phyloP scores from a whole-genome alignment of 2,329 filamentous ascomycete species.

The Epichloe scottii region DNA sequence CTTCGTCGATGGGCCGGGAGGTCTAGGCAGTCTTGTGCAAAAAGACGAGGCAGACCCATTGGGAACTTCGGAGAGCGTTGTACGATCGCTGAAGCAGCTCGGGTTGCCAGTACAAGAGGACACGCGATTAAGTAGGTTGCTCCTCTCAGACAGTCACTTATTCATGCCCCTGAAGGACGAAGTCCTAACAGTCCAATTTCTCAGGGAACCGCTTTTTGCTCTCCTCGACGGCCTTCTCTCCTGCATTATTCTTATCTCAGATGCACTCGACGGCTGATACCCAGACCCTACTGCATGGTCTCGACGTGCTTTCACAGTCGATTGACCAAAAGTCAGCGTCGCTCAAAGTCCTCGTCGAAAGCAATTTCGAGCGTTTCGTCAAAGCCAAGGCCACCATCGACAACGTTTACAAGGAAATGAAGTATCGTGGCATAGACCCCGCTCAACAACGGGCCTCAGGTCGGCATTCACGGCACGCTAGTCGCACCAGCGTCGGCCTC shows the following conservation, averaged over 20 bases:
- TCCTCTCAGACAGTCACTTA: slow-evolving; percentile 12
- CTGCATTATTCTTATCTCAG: slow-evolving; percentile 81
- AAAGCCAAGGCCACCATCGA: slow-evolving; percentile 96
- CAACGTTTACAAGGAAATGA: slow-evolving; percentile 98
- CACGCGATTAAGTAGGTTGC: slow-evolving; percentile 51
- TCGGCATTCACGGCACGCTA: slow-evolving; percentile 54
- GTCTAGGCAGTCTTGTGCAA: slow-evolving; percentile 66
- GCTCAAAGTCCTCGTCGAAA: slow-evolving; percentile 89
- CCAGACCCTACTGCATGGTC: slow-evolving; percentile 62
- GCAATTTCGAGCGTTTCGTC: slow-evolving; percentile 97
- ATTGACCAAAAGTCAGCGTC: slow-evolving; percentile 98
- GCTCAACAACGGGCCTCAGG: slow-evolving; percentile 26
- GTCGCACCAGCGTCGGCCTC: slow-evolving; percentile 48
- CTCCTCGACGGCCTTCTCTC: slow-evolving; percentile 91
- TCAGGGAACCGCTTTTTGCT: slow-evolving; percentile 83
- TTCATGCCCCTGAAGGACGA: neutral
- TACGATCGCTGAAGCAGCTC: slow-evolving; percentile 62
- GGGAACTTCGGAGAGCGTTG: slow-evolving; percentile 77
- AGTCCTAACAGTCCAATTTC: slow-evolving; percentile 9
- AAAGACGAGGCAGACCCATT: slow-evolving; percentile 88
- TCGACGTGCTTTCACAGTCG: slow-evolving; percentile 76
- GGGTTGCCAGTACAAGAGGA: slow-evolving; percentile 81
- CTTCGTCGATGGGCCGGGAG: slow-evolving; percentile 24
- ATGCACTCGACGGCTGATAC: slow-evolving; percentile 81
- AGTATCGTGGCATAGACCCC: slow-evolving; percentile 49